Conservation (phyloP, 140 eudicot genomes). For the Oenanthe javanica region DNA sequence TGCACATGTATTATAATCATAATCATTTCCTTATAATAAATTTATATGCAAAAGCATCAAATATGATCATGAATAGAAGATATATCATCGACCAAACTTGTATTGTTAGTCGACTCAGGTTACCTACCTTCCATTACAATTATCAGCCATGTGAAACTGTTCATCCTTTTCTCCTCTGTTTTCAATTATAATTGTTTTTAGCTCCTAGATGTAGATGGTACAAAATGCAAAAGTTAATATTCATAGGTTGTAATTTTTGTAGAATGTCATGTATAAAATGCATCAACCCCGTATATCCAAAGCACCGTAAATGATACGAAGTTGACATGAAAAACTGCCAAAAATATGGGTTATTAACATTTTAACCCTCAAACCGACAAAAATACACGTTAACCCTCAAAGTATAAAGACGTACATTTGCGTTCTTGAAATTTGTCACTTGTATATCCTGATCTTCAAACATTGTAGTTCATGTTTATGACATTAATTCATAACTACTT, state of each 20-base stretch:
- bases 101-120: neutral
- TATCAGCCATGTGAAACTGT: neutral
- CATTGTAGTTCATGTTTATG: too few species aligned
- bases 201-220: neutral
- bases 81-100: neutral
- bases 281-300: too few species aligned
- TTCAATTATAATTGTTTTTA: neutral
- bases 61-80: neutral
- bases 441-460: too few species aligned
- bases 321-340: too few species aligned
- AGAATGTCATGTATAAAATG: too few species aligned
- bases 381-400: too few species aligned
- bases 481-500: too few species aligned
- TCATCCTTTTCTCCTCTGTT: neutral
- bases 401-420: too few species aligned
- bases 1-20: conserved; percentile 42
- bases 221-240: neutral
- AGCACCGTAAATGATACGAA: too few species aligned
- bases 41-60: neutral
- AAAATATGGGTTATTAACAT: too few species aligned
- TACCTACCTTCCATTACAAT: neutral
- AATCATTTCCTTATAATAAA: conserved; percentile 54
- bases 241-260: neutral
- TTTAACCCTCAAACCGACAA: too few species aligned
- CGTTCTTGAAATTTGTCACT: too few species aligned